Evolutionary conservation across 345 rosid genomes (phyloP).

Genomic region (Gossypium longicalyx): DNA sequence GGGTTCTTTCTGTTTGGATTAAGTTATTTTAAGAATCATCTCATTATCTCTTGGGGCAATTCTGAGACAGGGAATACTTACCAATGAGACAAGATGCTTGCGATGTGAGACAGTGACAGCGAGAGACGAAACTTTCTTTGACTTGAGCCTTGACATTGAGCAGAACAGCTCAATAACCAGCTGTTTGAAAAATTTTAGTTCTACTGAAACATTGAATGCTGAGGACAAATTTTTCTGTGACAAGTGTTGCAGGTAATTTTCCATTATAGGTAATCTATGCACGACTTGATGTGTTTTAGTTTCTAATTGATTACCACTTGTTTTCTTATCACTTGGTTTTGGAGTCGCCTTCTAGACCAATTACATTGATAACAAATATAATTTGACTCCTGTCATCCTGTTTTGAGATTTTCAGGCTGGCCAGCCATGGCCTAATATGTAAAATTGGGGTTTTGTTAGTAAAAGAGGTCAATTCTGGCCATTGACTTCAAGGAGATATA

Average conservation of each 20-base stretch:
- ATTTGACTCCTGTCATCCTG: neutral
- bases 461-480: neutral
- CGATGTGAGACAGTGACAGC: conserved; percentile 98
- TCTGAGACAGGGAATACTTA: conserved; percentile 79
- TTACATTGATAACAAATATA: neutral
- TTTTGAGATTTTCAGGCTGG: neutral
- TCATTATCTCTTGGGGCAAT: conserved; percentile 17
- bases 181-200: conserved; percentile 98
- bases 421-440: neutral
- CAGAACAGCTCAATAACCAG: conserved; percentile 99
- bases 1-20: neutral
- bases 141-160: conserved; percentile 97
- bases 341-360: neutral
- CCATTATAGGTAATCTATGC: neutral
- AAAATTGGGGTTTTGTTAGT: neutral
- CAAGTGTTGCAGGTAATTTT: conserved; percentile 92
- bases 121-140: conserved; percentile 95
- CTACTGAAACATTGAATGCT: conserved; percentile 98
- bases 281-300: neutral
- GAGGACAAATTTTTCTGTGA: conserved; percentile 99
- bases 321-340: neutral
- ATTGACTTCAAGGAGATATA: neutral
- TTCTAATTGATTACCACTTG: neutral
- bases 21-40: conserved; percentile 9
- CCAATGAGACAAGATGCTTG: conserved; percentile 96